These are phyloP conservation scores for Pinus tabuliformis DNA, from an alignment of 75 land plant genomes.

Conservation along the genomic window DNA sequence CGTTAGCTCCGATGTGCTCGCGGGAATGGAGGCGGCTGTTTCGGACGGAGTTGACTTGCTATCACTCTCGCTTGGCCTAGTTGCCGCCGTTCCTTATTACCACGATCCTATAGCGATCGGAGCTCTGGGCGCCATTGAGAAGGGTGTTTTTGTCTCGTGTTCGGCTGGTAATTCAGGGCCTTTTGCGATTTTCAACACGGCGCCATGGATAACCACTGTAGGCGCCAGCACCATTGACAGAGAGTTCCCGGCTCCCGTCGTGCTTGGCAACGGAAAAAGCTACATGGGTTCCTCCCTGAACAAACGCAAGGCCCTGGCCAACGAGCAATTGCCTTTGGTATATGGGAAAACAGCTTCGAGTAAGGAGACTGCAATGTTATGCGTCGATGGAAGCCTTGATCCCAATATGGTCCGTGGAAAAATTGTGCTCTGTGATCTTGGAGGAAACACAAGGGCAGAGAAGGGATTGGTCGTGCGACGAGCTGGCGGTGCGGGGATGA, in stretches of 20 bases:
- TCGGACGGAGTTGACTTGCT: conserved; percentile 11
- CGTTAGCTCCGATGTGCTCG: conserved; percentile 11
- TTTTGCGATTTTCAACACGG: conserved; percentile 13
- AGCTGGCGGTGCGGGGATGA: conserved; percentile 42
- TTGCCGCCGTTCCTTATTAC: not conserved
- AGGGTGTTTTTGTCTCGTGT: conserved; percentile 35
- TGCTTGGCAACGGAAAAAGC: conserved; percentile 11
- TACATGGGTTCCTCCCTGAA: not conserved
- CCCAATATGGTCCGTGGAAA: conserved; percentile 25
- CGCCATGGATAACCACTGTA: conserved; percentile 35
- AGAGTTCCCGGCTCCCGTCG: conserved; percentile 8
- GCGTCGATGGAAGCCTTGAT: not conserved
- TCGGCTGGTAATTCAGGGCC: conserved; percentile 51
- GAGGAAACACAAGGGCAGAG: not conserved
- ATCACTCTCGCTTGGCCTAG: not conserved
- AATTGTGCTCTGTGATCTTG: conserved; percentile 24
- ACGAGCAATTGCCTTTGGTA: not conserved
- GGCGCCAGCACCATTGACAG: conserved; percentile 29
- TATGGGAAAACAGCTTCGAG: not conserved
- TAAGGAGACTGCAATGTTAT: not conserved
- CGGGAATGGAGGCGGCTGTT: conserved; percentile 21
- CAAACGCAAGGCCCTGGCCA: not conserved
- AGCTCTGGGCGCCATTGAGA: conserved; percentile 23
- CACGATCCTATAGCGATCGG: conserved; percentile 21
- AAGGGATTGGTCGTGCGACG: conserved; percentile 12